Evolutionary conservation across 306 rosid species (phyloP).

Genomic region (Cicer bijugum): DNA sequence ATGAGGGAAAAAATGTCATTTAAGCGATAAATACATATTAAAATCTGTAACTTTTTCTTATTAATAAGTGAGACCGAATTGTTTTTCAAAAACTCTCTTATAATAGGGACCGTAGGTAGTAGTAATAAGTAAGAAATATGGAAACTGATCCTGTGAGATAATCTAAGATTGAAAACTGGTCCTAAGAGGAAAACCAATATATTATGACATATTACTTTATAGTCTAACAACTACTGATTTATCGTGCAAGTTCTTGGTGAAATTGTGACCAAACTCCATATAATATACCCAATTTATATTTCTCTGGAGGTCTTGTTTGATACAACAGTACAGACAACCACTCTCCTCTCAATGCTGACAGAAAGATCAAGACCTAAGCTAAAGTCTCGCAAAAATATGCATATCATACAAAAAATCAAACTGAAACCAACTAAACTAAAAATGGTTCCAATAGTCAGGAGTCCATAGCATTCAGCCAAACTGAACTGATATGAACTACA

Average conservation of each 20-base stretch:
- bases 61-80: no score
- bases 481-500: constrained; percentile 17
- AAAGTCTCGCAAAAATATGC: neutral
- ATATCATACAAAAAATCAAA: constrained; percentile 18
- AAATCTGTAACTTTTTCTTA: no score
- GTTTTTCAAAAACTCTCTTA: no score
- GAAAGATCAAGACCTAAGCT: constrained; percentile 15
- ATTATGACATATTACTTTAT: neutral
- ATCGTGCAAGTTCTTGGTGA: constrained; percentile 20
- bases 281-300: neutral
- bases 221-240: constrained; percentile 1
- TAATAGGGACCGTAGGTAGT: no score
- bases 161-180: constrained; percentile 1
- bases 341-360: constrained; percentile 11
- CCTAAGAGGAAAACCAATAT: neutral
- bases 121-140: neutral
- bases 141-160: neutral
- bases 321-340: constrained; percentile 2
- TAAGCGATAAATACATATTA: no score
- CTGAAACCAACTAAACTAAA: constrained; percentile 29
- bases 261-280: constrained; percentile 16
- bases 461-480: constrained; percentile 20
- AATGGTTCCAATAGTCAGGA: constrained; percentile 13
- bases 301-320: neutral
- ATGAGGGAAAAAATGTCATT: no score